Evolutionary conservation across 1,139 yeast species (phyloP), one percentile per base, ranked within the genome.

Genomic region (Candida glucosophila): DNA sequence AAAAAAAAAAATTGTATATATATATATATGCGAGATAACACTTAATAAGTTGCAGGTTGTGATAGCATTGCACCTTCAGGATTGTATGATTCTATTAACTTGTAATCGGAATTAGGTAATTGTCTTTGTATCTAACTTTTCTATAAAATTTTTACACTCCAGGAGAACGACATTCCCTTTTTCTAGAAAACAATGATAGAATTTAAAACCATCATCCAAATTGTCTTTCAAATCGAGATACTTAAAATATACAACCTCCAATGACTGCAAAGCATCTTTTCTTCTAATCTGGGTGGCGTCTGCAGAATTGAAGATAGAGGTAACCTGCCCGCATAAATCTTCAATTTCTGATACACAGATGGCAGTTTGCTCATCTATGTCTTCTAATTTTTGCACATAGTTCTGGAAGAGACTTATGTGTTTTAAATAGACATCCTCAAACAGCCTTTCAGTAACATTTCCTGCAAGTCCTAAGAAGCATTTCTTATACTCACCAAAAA

Each of bases 181-280:
- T 2, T 51, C 54, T 16, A 70, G 55, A 32, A 83, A 70, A 29
- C 76, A 79, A 26, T 63, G 63, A 51, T 86, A 86, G 45, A 85
- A 86, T 29, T 65, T 64, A 1, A 72, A 44, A 0, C 94, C 96
- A 39, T 80, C 82, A 20, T 67, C 67, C 20, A 85, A 47, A 40
- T 82, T 80, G 11, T 64, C 55, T 12, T 67, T 48, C 5, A 83
- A 55, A 38, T 77, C 85, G 22, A 60, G 47, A 40, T 62, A 81
- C 32, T 69, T 66, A 16, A 61, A 49, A 39, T 64, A 73, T 0
- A 71, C 73, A 3, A 56, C 49, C 31, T 78, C 82, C 15, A 82
- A 47, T 3, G 51, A 53, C 30, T 73, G 77, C 22, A 81, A 49
- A 2, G 68, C 67, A 16, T 56, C 54, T 28, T 67, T 70, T 17